A percentile compares a stretch with the other conserved stretches of the same genome.
These are phyloP conservation scores for Rhododendron williamsianum DNA, from an alignment of 148 eudicot species.

Conservation along the genomic window DNA sequence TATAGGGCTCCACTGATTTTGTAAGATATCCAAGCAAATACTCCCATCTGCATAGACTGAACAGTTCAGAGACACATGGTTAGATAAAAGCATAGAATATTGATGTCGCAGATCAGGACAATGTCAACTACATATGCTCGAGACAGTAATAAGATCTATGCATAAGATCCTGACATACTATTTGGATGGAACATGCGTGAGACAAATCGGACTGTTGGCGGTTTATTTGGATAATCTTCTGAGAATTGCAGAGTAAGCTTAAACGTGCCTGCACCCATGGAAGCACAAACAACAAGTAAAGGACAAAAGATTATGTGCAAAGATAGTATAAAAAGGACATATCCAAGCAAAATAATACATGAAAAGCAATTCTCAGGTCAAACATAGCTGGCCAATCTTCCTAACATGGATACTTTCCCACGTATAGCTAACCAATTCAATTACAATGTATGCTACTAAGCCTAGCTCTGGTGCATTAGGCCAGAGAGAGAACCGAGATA, in stretches of 20 bases:
- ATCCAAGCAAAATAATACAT: neutral
- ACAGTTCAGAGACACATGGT: neutral
- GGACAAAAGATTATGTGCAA: neutral
- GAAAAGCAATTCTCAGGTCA: neutral
- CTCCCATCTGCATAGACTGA: constrained; percentile 31
- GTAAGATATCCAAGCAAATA: constrained; percentile 31
- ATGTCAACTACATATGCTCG: neutral
- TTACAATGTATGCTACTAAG: neutral
- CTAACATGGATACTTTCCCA: neutral
- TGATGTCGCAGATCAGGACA: neutral
- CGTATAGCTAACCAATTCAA: neutral
- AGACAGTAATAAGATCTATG: neutral
- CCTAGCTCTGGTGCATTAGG: neutral
- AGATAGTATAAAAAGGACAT: neutral
- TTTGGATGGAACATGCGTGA: constrained; percentile 22
- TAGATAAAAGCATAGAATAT: neutral
- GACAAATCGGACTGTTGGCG: constrained; percentile 21
- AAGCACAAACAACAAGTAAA: neutral
- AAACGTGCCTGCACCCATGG: constrained; percentile 17
- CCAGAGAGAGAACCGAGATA: neutral
- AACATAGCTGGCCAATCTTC: neutral
- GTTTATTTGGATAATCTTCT: constrained; percentile 21
- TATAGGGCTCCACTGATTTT: constrained; percentile 24
- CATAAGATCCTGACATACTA: constrained; percentile 7
- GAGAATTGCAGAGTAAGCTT: constrained; percentile 21